Conservation (phyloP, 768 basidiomycete species). For the Russula sp. region DNA sequence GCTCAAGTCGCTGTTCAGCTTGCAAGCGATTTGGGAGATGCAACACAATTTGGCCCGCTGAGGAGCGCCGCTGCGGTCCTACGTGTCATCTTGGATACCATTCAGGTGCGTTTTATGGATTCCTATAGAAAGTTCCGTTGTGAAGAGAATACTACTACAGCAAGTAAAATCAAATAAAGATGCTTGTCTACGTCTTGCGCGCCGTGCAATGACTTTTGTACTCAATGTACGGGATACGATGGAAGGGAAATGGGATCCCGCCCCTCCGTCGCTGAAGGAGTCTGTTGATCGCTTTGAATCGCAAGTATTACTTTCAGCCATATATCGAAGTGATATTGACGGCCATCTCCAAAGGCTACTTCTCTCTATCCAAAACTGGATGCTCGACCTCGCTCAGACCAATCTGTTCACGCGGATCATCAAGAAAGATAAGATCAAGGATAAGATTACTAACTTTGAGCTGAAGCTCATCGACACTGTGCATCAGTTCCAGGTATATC, state of each 20-base stretch:
- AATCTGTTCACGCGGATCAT: conserved; percentile 1
- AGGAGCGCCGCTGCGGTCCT: not conserved
- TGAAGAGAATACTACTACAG: not conserved
- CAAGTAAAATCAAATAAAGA: conserved; percentile 8
- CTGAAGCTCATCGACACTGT: conserved; percentile 2
- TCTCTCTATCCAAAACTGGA: conserved; percentile 4
- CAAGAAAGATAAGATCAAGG: not conserved
- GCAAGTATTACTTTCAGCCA: not conserved
- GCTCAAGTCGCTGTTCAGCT: conserved; percentile 1
- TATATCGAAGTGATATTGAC: not conserved
- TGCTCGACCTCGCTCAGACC: conserved; percentile 6
- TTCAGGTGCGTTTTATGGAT: not conserved
- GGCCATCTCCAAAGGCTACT: not conserved
- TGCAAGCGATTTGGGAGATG: not conserved
- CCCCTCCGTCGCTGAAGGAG: conserved; percentile 4
- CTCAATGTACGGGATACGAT: not conserved
- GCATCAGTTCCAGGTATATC: conserved; percentile 5
- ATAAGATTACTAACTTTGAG: conserved; percentile 9
- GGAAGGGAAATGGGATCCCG: not conserved
- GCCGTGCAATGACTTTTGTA: conserved; percentile 4
- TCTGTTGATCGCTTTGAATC: conserved; percentile 2
- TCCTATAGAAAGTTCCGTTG: not conserved
- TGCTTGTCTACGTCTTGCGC: conserved; percentile 3
- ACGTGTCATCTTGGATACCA: not conserved
- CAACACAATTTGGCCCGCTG: conserved; percentile 2